These are phyloP conservation scores for Micromonas pusilla DNA, from an alignment of 139 green algal genomes.

Conservation along the genomic window DNA sequence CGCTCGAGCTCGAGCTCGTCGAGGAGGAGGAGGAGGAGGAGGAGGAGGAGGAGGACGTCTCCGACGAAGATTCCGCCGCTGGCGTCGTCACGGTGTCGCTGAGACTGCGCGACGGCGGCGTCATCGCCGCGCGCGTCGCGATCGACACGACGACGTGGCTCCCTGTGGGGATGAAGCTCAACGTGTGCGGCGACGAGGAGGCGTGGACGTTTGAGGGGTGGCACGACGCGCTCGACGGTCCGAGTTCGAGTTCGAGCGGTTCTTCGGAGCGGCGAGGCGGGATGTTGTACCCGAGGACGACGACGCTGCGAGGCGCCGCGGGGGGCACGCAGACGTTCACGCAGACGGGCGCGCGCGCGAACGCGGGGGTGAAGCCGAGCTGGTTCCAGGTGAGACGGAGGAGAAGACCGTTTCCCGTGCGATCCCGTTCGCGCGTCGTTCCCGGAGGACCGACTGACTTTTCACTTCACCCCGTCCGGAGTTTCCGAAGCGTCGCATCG, in stretches of 20 bases:
- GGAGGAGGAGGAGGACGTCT: background rate
- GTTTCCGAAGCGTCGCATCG: too few relatives aligned
- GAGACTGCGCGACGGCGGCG: background rate
- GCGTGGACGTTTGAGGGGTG: conserved; percentile 26
- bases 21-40: background rate
- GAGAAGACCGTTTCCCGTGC: too few relatives aligned
- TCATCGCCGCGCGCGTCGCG: conserved; percentile 9
- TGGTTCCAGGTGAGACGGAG: background rate
- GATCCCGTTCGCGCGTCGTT: too few relatives aligned
- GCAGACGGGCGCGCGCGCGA: background rate
- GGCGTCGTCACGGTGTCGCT: background rate
- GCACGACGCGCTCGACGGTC: too few relatives aligned
- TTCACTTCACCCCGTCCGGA: too few relatives aligned
- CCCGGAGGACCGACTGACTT: too few relatives aligned
- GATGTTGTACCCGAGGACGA: conserved; percentile 4
- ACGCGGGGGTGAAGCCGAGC: background rate
- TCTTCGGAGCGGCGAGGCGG: background rate
- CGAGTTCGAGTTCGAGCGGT: too few relatives aligned
- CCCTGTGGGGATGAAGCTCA: conserved; percentile 5
- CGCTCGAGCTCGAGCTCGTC: background rate
- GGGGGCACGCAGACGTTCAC: conserved; percentile 9
- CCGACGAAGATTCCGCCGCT: background rate
- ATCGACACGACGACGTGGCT: conserved; percentile 18
- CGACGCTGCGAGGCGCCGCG: background rate
- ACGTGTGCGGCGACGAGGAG: conserved; percentile 33